phyloP scores from a whole-genome alignment of 805 yeast species.

The Saccharomycopsis vini region DNA sequence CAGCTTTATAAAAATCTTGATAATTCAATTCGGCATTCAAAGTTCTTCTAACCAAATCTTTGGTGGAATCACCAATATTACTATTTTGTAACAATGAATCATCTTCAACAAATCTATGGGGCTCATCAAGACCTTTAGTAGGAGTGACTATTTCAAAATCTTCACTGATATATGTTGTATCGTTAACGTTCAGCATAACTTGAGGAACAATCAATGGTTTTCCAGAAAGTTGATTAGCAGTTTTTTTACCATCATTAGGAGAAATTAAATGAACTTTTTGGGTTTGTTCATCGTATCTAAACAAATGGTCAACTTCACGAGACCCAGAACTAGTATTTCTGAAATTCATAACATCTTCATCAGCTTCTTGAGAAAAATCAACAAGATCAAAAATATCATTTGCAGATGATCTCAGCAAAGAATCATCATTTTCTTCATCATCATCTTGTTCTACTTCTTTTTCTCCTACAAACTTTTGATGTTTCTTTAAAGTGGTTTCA shows the following conservation, averaged over 20 bases:
- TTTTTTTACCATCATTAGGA: no score
- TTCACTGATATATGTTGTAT: conserved; percentile 15
- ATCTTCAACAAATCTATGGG: not conserved
- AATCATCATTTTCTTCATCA: no score
- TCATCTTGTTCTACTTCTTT: not conserved
- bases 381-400: conserved; percentile 16
- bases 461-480: not conserved
- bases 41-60: conserved; percentile 12
- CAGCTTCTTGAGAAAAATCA: conserved; percentile 3
- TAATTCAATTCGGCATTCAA: conserved; percentile 11
- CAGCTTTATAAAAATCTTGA: conserved; percentile 11
- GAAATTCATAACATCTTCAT: not conserved
- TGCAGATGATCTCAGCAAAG: conserved; percentile 9
- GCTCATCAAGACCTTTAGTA: not conserved
- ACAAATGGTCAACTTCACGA: not conserved
- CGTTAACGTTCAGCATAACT: no score
- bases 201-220: no score
- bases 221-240: no score
- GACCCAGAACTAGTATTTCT: conserved; percentile 13
- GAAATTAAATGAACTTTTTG: no score
- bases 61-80: conserved; percentile 15
- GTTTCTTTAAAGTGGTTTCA: no score
- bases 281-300: not conserved
- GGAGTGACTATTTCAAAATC: conserved; percentile 16
- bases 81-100: conserved; percentile 4